Evolutionary conservation across 495 filamentous ascomycete genomes (phyloP).

Genomic region (Podospora australis): DNA sequence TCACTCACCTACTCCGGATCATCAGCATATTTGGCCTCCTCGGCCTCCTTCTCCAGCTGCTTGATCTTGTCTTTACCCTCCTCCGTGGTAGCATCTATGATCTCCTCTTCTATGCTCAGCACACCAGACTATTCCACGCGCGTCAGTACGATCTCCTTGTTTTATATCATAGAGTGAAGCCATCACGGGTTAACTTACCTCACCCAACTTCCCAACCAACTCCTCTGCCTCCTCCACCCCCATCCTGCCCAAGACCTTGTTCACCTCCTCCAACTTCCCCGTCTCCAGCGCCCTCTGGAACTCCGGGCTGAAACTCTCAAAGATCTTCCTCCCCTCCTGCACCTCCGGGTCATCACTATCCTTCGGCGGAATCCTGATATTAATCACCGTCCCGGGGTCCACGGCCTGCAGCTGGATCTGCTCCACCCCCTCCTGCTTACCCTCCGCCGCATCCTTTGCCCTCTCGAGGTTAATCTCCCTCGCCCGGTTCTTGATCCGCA

Average conservation of each 20-base stretch:
- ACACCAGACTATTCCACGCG: slow-evolving; percentile 57
- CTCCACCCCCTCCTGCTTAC: slow-evolving; percentile 62
- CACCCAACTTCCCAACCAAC: slow-evolving; percentile 72
- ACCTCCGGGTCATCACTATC: slow-evolving; percentile 60
- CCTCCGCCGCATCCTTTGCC: slow-evolving; percentile 57
- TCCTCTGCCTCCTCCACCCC: slow-evolving; percentile 88
- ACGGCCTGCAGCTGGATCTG: slow-evolving; percentile 97
- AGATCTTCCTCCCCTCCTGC: slow-evolving; percentile 63
- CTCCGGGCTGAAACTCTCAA: slow-evolving; percentile 73
- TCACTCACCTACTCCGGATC: slow-evolving; percentile 9
- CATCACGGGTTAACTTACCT: slow-evolving; percentile 43
- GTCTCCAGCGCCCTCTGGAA: slow-evolving; percentile 75
- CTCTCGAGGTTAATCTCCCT: slow-evolving; percentile 66
- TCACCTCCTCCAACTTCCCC: slow-evolving; percentile 86
- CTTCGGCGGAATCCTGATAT: slow-evolving; percentile 69
- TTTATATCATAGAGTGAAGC: background rate
- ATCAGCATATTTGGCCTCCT: slow-evolving; percentile 30
- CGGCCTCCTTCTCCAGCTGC: slow-evolving; percentile 59
- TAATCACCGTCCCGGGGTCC: slow-evolving; percentile 87
- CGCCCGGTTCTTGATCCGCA: slow-evolving; percentile 67
- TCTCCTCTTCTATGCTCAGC: slow-evolving; percentile 83
- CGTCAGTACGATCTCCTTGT: slow-evolving; percentile 5
- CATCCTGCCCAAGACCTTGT: slow-evolving; percentile 90
- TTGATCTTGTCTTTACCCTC: slow-evolving; percentile 74
- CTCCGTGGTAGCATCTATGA: slow-evolving; percentile 93